phyloP scores from a whole-genome alignment of 352 stramenopile species.

The Globisporangium paroecandrum region DNA sequence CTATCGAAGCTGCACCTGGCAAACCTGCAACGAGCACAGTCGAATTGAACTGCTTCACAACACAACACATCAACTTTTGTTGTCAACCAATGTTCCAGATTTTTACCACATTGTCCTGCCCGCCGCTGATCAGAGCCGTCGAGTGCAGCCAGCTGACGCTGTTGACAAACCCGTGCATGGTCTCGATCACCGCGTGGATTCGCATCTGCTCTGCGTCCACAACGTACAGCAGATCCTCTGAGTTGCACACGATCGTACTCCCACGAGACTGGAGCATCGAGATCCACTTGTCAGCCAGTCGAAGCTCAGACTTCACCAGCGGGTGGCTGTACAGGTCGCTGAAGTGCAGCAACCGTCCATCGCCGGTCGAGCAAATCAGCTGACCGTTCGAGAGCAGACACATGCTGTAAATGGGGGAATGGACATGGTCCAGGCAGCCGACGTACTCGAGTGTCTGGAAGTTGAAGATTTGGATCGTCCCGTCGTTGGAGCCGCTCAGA shows the following conservation, averaged over 20 bases:
- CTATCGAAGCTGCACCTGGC: conserved; percentile 48
- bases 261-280: conserved; percentile 49
- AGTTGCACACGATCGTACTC: conserved; percentile 47
- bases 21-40: conserved; percentile 27
- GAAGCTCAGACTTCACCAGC: conserved; percentile 31
- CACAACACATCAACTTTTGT: conserved; percentile 1
- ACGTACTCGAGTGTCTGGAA: conserved; percentile 36
- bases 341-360: conserved; percentile 55
- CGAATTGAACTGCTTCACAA: conserved; percentile 3
- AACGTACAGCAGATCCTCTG: conserved; percentile 54
- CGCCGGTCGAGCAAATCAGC: conserved; percentile 64
- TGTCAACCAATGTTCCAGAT: conserved; percentile 46
- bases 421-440: conserved; percentile 36
- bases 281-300: conserved; percentile 55
- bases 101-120: conserved; percentile 74
- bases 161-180: conserved; percentile 61
- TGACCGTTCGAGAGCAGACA: conserved; percentile 21
- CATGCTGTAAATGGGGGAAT: conserved; percentile 57
- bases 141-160: conserved; percentile 53
- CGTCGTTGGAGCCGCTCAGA: conserved; percentile 69
- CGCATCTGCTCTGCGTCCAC: conserved; percentile 41
- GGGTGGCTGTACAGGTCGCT: conserved; percentile 18
- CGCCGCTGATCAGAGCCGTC: conserved; percentile 40
- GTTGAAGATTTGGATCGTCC: conserved; percentile 69
- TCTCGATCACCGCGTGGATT: conserved; percentile 39